Base-by-base conservation (phyloP, 495 filamentous ascomycete species). In the Aspergillus bertholletiae region DNA sequence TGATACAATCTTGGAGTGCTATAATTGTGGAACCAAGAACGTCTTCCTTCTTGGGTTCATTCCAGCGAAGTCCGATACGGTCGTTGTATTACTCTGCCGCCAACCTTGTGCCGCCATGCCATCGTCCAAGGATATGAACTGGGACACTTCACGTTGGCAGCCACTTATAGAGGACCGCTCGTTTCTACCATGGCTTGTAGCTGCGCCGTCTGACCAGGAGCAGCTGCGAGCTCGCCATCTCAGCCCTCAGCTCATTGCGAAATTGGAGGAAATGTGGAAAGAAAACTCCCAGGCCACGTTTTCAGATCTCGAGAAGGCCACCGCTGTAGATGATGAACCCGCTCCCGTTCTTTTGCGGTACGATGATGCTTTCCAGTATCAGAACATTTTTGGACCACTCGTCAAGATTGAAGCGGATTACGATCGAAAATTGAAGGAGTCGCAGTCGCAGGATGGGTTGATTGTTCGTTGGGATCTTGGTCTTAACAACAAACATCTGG, bases 321-420 rank as follows among this genome's bases (percentile, higher is more conserved):
- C 87, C 26, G 90, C 90, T 45, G 88, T 94, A 17, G 95, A 97
- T 66, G 95, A 99, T 62, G 94, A 97, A 43, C 95, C 95, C 26
- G 88, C 90, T 6, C 90, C 92, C 15, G 94, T 99, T 27, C 80
- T 97, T 8, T 77, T 97, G 21, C 91, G 92, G 49, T 99, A 99
- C 60, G 94, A 97, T 51, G 95, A 97, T 71, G 92, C 94, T 1
- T 99, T 90, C 69, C 94, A 99, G 58, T 99, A 99, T 62, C 94
- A 99, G 70, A 99, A 99, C 60, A 93, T 97, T 21, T 99, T 99
- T 64, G 94, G 94, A 0, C 94, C 94, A 1, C 80, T 99, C 5
- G 94, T 99, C 55, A 99, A 99, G 73, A 97, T 99, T 67, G 94
- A 99, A 68, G 96, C 94, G n/a, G 94, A 99, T 70, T 99, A 99